Evolutionary conservation across 2,329 filamentous ascomycete species (phyloP).

Genomic region (Alternaria viburni): DNA sequence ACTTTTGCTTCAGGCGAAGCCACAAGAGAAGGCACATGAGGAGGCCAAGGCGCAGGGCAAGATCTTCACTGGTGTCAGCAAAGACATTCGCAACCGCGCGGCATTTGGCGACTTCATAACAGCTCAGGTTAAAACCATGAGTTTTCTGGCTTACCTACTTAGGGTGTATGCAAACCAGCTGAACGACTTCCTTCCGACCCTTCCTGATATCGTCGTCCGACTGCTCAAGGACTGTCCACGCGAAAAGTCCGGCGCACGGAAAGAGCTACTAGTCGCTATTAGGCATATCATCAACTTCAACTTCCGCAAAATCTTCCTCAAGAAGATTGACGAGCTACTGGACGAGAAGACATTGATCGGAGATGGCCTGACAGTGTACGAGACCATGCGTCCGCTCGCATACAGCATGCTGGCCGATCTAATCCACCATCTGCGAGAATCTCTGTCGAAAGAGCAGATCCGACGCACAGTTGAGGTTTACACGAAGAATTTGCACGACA

Average conservation of each 20-base stretch:
- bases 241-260: conserved; percentile 91
- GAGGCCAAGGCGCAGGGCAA: conserved; percentile 80
- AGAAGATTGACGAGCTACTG: conserved; percentile 91
- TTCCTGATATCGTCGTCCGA: conserved; percentile 89
- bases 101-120: conserved; percentile 98
- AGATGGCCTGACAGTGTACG: conserved; percentile 94
- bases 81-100: conserved; percentile 88
- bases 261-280: conserved; percentile 94
- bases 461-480: conserved; percentile 96
- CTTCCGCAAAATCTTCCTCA: conserved; percentile 91
- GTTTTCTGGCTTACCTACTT: conserved; percentile 91
- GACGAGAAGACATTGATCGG: conserved; percentile 95
- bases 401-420: conserved; percentile 99
- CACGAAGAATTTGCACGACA: conserved; percentile 92
- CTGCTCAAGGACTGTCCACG: conserved; percentile 91
- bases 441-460: conserved; percentile 88
- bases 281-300: conserved; percentile 99
- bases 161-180: conserved; percentile 86
- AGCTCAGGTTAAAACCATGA: conserved; percentile 99
- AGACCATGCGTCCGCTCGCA: conserved; percentile 91
- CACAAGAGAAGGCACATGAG: conserved; percentile 88
- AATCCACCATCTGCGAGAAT: conserved; percentile 94
- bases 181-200: conserved; percentile 81
- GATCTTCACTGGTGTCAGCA: conserved; percentile 91
- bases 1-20: conserved; percentile 84